phyloP scores from a whole-genome alignment of 306 rosid genomes.

The Vigna mungo region DNA sequence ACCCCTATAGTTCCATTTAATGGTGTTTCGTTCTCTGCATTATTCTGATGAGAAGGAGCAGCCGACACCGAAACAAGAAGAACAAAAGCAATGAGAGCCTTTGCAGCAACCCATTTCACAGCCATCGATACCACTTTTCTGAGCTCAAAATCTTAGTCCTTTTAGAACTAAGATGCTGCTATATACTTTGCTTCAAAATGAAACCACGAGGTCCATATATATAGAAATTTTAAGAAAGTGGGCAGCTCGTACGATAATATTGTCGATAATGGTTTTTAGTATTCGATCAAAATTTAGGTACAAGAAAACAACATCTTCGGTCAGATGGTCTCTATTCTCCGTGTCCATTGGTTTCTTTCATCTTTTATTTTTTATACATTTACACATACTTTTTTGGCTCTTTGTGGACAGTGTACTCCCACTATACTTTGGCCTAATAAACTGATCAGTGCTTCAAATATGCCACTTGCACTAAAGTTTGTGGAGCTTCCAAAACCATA shows the following conservation, averaged over 20 bases:
- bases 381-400: background rate
- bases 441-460: background rate
- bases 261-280: background rate
- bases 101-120: slow-evolving; percentile 49
- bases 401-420: slow-evolving; percentile 11
- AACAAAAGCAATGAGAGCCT: slow-evolving; percentile 49
- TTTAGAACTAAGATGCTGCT: slow-evolving; percentile 1
- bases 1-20: slow-evolving; percentile 31
- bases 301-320: slow-evolving; percentile 3
- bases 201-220: background rate
- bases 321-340: background rate
- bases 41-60: slow-evolving; percentile 1
- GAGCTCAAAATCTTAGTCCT: background rate
- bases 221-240: background rate
- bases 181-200: slow-evolving; percentile 14
- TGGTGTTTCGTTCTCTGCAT: slow-evolving; percentile 40
- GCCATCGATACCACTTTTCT: slow-evolving; percentile 12
- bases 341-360: slow-evolving; percentile 8
- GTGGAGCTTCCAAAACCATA: background rate
- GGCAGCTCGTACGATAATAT: background rate
- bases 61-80: slow-evolving; percentile 50
- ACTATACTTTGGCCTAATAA: slow-evolving; percentile 4
- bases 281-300: slow-evolving; percentile 31
- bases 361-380: background rate
- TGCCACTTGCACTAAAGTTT: background rate